Conservation (phyloP, 192 early-diverging fungal species). For the Chytriomyces sp. region DNA sequence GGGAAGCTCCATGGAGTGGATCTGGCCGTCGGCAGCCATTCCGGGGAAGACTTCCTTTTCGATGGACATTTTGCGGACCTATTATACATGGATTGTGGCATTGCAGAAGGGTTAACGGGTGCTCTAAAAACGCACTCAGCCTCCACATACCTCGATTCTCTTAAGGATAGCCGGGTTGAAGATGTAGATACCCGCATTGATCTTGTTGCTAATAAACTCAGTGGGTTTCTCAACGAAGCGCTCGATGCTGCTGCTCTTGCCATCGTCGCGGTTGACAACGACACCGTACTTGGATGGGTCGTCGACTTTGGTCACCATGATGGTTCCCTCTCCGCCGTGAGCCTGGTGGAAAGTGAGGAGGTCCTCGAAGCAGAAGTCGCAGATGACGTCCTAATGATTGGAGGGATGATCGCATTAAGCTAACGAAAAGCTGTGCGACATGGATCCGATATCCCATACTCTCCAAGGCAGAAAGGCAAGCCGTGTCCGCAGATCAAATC, state of each 20-base stretch:
- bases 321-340: slow-evolving; percentile 94
- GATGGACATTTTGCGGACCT: slow-evolving; percentile 91
- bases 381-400: slow-evolving; percentile 75
- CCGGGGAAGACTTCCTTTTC: slow-evolving; percentile 96
- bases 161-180: slow-evolving; percentile 91
- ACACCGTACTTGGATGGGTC: slow-evolving; percentile 99
- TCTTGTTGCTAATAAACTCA: slow-evolving; percentile 93
- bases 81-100: too few relatives aligned
- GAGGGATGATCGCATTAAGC: neutral
- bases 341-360: slow-evolving; percentile 85
- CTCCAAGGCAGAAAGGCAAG: too few relatives aligned
- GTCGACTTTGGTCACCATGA: slow-evolving; percentile 95
- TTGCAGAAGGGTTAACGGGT: neutral
- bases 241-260: slow-evolving; percentile 73
- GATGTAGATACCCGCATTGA: slow-evolving; percentile 99
- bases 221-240: slow-evolving; percentile 98
- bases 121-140: neutral
- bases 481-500: too few relatives aligned
- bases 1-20: slow-evolving; percentile 91
- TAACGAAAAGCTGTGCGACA: neutral
- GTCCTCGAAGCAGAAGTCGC: slow-evolving; percentile 89
- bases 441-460: too few relatives aligned
- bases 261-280: slow-evolving; percentile 73
- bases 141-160: slow-evolving; percentile 73
- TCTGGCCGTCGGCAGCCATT: slow-evolving; percentile 83